These are phyloP conservation scores for Rhexocercosporidium sp. DNA, from an alignment of 2,329 filamentous ascomycete species.

Conservation along the genomic window DNA sequence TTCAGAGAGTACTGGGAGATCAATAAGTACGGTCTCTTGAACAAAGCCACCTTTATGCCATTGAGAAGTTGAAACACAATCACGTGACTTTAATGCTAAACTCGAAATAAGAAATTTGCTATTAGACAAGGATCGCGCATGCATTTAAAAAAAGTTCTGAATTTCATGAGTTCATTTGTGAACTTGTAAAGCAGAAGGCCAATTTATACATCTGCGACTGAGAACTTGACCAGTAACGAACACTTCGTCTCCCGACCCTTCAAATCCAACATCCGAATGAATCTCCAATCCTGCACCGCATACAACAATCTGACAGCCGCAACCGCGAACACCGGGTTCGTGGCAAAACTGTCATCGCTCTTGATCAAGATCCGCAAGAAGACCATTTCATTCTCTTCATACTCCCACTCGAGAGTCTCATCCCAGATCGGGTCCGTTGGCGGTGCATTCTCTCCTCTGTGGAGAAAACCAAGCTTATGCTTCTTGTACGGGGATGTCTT, in stretches of 20 bases:
- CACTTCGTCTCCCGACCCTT: conserved; percentile 68
- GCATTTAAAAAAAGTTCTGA: no score
- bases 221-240: conserved; percentile 65
- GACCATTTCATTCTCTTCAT: conserved; percentile 67
- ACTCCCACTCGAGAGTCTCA: conserved; percentile 70
- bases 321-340: conserved; percentile 67
- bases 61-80: no score
- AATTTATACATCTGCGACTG: conserved; percentile 51
- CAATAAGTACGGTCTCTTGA: no score
- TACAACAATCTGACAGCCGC: conserved; percentile 65
- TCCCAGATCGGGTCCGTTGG: conserved; percentile 69
- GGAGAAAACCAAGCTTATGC: conserved; percentile 61
- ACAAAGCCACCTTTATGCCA: no score
- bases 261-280: conserved; percentile 68
- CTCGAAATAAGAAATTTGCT: no score
- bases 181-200: background rate
- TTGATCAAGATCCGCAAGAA: conserved; percentile 71
- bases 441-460: conserved; percentile 63
- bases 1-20: no score
- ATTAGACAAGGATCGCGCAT: no score
- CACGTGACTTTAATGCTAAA: no score
- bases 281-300: conserved; percentile 61
- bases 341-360: conserved; percentile 66
- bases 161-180: no score
- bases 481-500: conserved; percentile 67